Evolutionary conservation across 2,329 filamentous ascomycete genomes (phyloP).

Genomic region (Onygenales sp.): DNA sequence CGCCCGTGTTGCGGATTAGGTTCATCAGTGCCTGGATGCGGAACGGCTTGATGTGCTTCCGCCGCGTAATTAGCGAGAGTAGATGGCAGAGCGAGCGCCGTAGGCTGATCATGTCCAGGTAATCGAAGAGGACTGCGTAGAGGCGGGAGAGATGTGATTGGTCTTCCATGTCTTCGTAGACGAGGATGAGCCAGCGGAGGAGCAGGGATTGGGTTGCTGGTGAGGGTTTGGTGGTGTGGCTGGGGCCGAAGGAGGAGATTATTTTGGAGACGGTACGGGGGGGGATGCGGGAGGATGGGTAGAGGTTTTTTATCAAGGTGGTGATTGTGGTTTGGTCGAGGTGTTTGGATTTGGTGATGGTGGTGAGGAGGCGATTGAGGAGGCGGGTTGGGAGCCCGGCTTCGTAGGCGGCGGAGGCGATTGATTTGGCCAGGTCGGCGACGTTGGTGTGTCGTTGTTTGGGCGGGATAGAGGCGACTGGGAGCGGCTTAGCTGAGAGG

Average conservation of each 20-base stretch:
- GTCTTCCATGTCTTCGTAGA: conserved; percentile 61
- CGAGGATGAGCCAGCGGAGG: conserved; percentile 68
- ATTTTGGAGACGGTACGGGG: conserved; percentile 54
- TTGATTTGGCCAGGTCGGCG: conserved; percentile 53
- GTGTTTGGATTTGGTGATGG: conserved; percentile 56
- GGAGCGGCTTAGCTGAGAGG: background rate
- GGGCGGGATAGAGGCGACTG: conserved; percentile 41
- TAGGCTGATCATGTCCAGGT: conserved; percentile 70
- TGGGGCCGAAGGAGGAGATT: conserved; percentile 66
- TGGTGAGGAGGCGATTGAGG: conserved; percentile 54
- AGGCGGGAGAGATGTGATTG: conserved; percentile 54
- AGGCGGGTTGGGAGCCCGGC: conserved; percentile 54
- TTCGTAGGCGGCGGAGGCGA: conserved; percentile 56
- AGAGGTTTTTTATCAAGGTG: conserved; percentile 62
- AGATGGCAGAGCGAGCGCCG: conserved; percentile 65
- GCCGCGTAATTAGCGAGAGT: conserved; percentile 66
- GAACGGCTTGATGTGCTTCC: conserved; percentile 75
- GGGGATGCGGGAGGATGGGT: conserved; percentile 58
- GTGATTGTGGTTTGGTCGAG: conserved; percentile 68
- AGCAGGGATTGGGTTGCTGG: conserved; percentile 60
- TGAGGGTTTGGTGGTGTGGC: conserved; percentile 62
- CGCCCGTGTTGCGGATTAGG: conserved; percentile 39
- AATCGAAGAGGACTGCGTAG: conserved; percentile 69
- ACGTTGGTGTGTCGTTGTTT: conserved; percentile 57
- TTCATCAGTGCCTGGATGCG: conserved; percentile 64